Conservation (phyloP, 2,329 filamentous ascomycete genomes). For the Fulvia fulva region DNA sequence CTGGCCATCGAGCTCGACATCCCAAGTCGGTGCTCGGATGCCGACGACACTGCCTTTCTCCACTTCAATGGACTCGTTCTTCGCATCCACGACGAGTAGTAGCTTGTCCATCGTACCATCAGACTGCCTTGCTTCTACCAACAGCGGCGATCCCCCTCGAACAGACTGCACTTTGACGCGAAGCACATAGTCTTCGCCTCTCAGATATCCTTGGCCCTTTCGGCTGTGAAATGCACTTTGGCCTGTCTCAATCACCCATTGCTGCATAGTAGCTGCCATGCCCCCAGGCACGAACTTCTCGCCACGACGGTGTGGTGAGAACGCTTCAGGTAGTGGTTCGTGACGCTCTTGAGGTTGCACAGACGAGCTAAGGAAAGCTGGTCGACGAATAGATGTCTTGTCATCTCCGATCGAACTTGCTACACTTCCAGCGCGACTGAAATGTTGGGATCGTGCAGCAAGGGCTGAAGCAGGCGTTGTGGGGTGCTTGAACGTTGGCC, state of each 20-base stretch:
- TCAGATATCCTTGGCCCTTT: slow-evolving; percentile 20
- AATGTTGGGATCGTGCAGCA: slow-evolving; percentile 8
- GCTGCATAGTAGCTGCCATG: slow-evolving; percentile 46
- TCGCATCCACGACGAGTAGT: slow-evolving; percentile 21
- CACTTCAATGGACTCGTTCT: slow-evolving; percentile 26
- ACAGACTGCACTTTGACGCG: slow-evolving; percentile 18
- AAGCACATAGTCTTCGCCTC: slow-evolving; percentile 25
- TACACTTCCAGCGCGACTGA: slow-evolving; percentile 12
- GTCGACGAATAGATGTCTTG: slow-evolving; percentile 24
- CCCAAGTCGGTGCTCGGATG: slow-evolving; percentile 40
- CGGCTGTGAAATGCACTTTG: slow-evolving; percentile 27
- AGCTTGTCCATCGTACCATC: slow-evolving; percentile 15
- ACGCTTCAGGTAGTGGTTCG: slow-evolving; percentile 48
- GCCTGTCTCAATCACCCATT: slow-evolving; percentile 48
- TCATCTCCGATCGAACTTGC: slow-evolving; percentile 9
- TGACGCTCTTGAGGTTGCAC: slow-evolving; percentile 28
- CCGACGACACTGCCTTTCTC: slow-evolving; percentile 31
- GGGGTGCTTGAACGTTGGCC: slow-evolving; percentile 18
- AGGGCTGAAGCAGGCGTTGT: slow-evolving; percentile 18
- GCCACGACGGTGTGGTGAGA: slow-evolving; percentile 50
- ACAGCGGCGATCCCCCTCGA: slow-evolving; percentile 18
- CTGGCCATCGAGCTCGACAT: slow-evolving; percentile 34
- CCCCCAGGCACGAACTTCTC: slow-evolving; percentile 49
- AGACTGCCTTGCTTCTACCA: slow-evolving; percentile 12
- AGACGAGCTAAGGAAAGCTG: slow-evolving; percentile 38